These are phyloP conservation scores for Fusarium sp. DNA, from an alignment of 2,329 filamentous ascomycete species.

Conservation along the genomic window DNA sequence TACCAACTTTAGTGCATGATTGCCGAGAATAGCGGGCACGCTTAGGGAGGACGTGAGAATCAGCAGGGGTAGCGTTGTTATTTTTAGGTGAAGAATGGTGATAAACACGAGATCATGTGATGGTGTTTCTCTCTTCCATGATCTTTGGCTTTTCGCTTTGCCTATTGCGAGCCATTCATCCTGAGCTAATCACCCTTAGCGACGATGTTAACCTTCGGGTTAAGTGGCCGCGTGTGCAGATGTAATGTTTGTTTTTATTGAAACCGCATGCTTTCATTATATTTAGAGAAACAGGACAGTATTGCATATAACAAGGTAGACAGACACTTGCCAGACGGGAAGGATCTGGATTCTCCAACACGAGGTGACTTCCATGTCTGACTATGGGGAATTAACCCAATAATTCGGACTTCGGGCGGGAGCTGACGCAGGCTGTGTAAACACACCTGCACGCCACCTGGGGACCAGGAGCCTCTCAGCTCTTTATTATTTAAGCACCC, in stretches of 20 bases:
- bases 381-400: conserved; percentile 2
- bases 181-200: neutral
- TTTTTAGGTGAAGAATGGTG: conserved; percentile 42
- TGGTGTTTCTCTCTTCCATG: conserved; percentile 8
- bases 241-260: conserved; percentile 1
- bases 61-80: conserved; percentile 27
- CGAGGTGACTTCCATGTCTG: conserved; percentile 10
- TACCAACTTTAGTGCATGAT: conserved; percentile 42
- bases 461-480: neutral
- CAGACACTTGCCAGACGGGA: neutral
- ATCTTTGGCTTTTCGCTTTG: conserved; percentile 22
- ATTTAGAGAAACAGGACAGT: neutral
- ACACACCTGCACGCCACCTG: neutral
- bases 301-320: neutral
- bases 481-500: neutral
- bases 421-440: conserved; percentile 10
- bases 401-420: neutral
- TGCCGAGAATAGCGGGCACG: conserved; percentile 40
- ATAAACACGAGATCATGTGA: conserved; percentile 52
- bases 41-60: conserved; percentile 24
- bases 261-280: neutral
- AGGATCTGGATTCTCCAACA: conserved; percentile 11
- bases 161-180: conserved; percentile 23
- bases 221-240: conserved; percentile 1
- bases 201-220: conserved; percentile 10